phyloP scores from a whole-genome alignment of 768 basidiomycete genomes.

The Filobasidium wieringae region DNA sequence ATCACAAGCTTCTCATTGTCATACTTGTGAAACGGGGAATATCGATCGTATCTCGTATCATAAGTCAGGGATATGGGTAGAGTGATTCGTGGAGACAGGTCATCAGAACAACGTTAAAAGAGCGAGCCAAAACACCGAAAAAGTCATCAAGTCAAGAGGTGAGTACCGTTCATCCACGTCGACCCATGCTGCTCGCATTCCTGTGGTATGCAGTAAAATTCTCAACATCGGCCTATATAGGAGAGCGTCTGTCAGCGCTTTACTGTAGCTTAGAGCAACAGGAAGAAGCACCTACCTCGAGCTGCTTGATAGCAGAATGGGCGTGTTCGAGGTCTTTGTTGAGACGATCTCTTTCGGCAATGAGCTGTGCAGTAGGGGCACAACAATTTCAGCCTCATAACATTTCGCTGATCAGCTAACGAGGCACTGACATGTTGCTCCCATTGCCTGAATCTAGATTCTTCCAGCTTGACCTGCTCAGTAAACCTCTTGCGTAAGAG shows the following conservation, averaged over 20 bases:
- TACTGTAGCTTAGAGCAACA: not conserved
- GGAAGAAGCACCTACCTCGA: slow-evolving; percentile 26
- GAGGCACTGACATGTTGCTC: slow-evolving; percentile 74
- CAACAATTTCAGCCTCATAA: slow-evolving; percentile 12
- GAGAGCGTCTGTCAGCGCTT: not conserved
- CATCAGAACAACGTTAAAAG: too few species aligned
- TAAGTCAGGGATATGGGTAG: too few species aligned
- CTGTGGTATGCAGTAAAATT: slow-evolving; percentile 34
- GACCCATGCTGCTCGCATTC: slow-evolving; percentile 28
- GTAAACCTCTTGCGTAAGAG: slow-evolving; percentile 92
- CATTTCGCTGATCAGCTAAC: not conserved
- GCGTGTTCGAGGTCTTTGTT: slow-evolving; percentile 97
- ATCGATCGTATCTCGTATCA: too few species aligned
- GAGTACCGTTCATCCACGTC: slow-evolving; percentile 16
- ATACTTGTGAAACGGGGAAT: too few species aligned
- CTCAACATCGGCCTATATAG: slow-evolving; percentile 32
- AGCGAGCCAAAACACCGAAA: not conserved
- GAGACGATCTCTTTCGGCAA: slow-evolving; percentile 93
- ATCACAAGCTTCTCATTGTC: too few species aligned
- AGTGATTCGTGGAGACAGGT: too few species aligned
- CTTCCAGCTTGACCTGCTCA: slow-evolving; percentile 98
- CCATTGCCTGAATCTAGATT: slow-evolving; percentile 96
- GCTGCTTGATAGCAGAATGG: slow-evolving; percentile 37
- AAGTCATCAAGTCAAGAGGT: not conserved
- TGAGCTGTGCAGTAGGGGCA: slow-evolving; percentile 52